Evolutionary conservation across 2,329 filamentous ascomycete species (phyloP).

Genomic region (Hysterium pulicare): DNA sequence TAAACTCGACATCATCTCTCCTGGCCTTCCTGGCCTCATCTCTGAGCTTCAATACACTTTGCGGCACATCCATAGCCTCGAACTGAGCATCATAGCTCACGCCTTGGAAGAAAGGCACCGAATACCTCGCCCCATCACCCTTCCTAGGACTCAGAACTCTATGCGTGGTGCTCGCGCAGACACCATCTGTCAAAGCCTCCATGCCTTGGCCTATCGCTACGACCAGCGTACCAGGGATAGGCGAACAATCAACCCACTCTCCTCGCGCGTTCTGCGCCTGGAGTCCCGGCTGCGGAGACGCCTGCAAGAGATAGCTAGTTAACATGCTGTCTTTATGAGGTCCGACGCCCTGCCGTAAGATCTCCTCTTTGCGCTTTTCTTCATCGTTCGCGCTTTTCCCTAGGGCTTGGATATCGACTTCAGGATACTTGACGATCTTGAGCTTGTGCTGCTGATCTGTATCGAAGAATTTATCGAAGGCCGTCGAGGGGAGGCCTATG

Average conservation of each 20-base stretch:
- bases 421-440: conserved; percentile 86
- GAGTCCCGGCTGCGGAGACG: conserved; percentile 68
- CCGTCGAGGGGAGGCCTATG: conserved; percentile 65
- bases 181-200: conserved; percentile 79
- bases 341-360: conserved; percentile 60
- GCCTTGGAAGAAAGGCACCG: conserved; percentile 85
- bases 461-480: conserved; percentile 79
- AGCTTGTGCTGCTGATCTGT: conserved; percentile 72
- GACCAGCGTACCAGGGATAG: conserved; percentile 72
- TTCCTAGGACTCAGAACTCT: conserved; percentile 71
- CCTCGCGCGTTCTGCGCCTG: conserved; percentile 80
- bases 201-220: conserved; percentile 85
- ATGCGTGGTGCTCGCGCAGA: conserved; percentile 78
- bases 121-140: conserved; percentile 70
- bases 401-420: conserved; percentile 43
- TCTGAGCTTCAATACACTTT: conserved; percentile 60
- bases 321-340: conserved; percentile 87
- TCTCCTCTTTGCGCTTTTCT: conserved; percentile 48
- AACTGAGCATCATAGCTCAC: conserved; percentile 76
- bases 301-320: conserved; percentile 77
- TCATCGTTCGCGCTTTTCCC: conserved; percentile 20
- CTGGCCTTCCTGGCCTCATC: conserved; percentile 57
- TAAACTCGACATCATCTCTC: conserved; percentile 76
- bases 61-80: conserved; percentile 69
- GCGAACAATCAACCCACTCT: conserved; percentile 78